These are phyloP conservation scores for Sordaria brevicollis DNA, from an alignment of 495 filamentous ascomycete genomes.

Conservation along the genomic window DNA sequence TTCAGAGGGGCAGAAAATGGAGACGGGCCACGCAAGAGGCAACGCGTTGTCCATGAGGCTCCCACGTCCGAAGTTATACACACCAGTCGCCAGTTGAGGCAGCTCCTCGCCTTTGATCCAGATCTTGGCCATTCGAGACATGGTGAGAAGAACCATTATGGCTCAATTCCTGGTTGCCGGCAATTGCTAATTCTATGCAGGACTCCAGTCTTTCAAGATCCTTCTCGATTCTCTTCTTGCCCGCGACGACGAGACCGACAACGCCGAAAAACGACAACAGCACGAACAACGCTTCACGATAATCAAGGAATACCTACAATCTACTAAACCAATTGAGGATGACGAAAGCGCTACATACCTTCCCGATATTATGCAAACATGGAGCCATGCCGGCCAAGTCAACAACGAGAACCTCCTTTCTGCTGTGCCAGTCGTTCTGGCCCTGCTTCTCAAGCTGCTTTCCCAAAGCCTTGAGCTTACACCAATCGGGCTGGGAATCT, in stretches of 20 bases:
- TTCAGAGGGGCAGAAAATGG: constrained; percentile 20
- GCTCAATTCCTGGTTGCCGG: neutral
- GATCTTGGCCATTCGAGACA: constrained; percentile 50
- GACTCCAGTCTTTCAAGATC: constrained; percentile 63
- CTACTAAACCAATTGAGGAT: constrained; percentile 49
- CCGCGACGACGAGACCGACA: constrained; percentile 29
- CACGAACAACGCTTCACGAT: constrained; percentile 42
- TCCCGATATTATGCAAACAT: constrained; percentile 64
- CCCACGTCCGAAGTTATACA: constrained; percentile 45
- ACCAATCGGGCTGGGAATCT: constrained; percentile 58
- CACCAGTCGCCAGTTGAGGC: constrained; percentile 48
- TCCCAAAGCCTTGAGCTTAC: constrained; percentile 60
- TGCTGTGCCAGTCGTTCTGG: constrained; percentile 62
- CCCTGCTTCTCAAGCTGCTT: constrained; percentile 63
- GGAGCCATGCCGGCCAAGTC: constrained; percentile 61
- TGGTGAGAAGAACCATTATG: constrained; percentile 39
- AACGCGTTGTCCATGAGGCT: constrained; percentile 32
- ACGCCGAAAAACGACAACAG: constrained; percentile 21
- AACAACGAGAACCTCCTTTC: constrained; percentile 69
- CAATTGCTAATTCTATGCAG: constrained; percentile 27
- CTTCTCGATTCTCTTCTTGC: constrained; percentile 59
- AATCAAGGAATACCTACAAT: constrained; percentile 63
- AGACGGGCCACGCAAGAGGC: constrained; percentile 19
- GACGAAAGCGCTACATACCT: constrained; percentile 50
- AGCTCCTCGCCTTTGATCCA: constrained; percentile 58